phyloP scores from a whole-genome alignment of 768 basidiomycete species.

The Tulasnella sp. region DNA sequence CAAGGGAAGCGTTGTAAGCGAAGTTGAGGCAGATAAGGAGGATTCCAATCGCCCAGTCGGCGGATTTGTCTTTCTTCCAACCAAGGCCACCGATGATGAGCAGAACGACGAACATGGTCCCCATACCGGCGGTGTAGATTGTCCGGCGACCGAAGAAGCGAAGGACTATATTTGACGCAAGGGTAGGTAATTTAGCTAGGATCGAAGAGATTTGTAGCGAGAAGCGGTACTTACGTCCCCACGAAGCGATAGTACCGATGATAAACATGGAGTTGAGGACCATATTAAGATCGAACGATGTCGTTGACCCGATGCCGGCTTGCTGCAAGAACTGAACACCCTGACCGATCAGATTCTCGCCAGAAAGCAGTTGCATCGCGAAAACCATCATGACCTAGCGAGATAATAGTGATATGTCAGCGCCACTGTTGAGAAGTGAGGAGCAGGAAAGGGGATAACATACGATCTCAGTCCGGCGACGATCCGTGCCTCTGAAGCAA shows the following conservation, averaged over 20 bases:
- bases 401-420: not conserved
- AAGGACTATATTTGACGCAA: slow-evolving; percentile 18
- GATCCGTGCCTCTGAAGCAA: slow-evolving; percentile 30
- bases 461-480: slow-evolving; percentile 38
- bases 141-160: slow-evolving; percentile 27
- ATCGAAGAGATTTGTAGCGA: not conserved
- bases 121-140: slow-evolving; percentile 30
- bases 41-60: slow-evolving; percentile 26
- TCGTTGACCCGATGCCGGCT: slow-evolving; percentile 23
- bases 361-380: slow-evolving; percentile 58
- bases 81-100: slow-evolving; percentile 28
- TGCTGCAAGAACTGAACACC: slow-evolving; percentile 25
- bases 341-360: slow-evolving; percentile 25
- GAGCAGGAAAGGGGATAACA: not conserved
- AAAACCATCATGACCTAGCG: slow-evolving; percentile 64
- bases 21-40: slow-evolving; percentile 29
- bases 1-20: slow-evolving; percentile 27
- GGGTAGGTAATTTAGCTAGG: not conserved
- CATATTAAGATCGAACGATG: slow-evolving; percentile 23
- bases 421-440: not conserved
- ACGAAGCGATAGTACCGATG: slow-evolving; percentile 28
- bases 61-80: slow-evolving; percentile 16
- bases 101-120: slow-evolving; percentile 24
- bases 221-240: slow-evolving; percentile 23
- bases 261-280: slow-evolving; percentile 25